Conservation (phyloP, 192 early-diverging fungal genomes). For the Coemansia sp. region DNA sequence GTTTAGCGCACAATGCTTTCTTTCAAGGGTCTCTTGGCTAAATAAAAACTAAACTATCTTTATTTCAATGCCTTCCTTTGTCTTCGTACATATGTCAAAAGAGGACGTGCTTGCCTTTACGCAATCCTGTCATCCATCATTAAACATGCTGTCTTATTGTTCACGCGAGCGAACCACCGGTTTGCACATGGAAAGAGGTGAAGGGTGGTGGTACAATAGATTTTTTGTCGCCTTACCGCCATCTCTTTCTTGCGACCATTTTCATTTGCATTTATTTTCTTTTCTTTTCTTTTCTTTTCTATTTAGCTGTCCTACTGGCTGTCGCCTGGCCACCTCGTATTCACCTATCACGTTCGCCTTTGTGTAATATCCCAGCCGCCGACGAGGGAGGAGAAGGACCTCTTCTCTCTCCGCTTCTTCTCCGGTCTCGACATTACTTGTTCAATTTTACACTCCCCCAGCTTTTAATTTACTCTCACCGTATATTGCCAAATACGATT, state of each 20-base stretch:
- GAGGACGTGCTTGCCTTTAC: background rate
- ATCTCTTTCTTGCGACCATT: too few species aligned
- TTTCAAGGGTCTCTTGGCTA: constrained; percentile 8
- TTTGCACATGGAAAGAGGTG: background rate
- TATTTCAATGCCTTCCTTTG: background rate
- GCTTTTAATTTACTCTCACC: too few species aligned
- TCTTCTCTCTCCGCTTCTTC: background rate
- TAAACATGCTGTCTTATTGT: background rate
- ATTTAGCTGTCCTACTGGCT: background rate
- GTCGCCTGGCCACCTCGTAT: background rate
- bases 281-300: constrained; percentile 8
- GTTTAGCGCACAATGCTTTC: constrained; percentile 3
- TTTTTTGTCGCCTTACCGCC: background rate
- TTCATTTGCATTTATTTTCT: too few species aligned
- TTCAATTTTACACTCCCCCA: background rate
- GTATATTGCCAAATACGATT: background rate
- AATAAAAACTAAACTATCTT: background rate
- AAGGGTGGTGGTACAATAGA: background rate
- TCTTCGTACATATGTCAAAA: background rate
- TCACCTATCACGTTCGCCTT: background rate
- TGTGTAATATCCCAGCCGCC: background rate
- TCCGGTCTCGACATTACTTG: background rate
- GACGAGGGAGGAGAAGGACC: background rate
- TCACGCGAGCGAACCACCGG: background rate
- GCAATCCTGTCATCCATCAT: background rate